Conservation (phyloP, 495 filamentous ascomycete species). For the Neurospora tetrasperma region DNA sequence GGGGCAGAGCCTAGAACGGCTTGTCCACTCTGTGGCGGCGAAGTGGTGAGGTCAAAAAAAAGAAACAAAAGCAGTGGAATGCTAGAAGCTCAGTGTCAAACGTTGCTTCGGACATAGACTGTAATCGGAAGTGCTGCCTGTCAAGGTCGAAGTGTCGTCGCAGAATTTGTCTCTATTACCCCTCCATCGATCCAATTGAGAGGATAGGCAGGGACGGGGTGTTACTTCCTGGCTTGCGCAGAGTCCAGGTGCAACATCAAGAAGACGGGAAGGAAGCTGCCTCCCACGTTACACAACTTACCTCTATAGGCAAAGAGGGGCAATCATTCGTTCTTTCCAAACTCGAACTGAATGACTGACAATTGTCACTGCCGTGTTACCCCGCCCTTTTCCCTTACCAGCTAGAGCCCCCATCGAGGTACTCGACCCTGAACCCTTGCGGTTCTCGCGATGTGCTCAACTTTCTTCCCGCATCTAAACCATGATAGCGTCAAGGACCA, state of each 20-base stretch:
- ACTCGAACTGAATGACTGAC: neutral
- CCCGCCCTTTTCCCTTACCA: neutral
- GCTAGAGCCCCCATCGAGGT: neutral
- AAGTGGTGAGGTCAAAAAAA: too few relatives aligned
- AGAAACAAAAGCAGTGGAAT: too few relatives aligned
- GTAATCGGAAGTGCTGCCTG: neutral
- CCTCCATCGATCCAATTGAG: neutral
- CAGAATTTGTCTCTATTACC: neutral
- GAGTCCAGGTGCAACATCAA: neutral
- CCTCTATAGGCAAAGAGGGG: neutral
- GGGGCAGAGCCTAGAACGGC: neutral
- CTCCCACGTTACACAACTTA: neutral
- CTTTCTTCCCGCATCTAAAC: neutral
- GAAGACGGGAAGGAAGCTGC: neutral
- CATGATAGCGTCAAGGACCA: neutral
- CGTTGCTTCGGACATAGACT: neutral
- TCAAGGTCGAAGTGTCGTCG: neutral
- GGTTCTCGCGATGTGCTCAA: neutral
- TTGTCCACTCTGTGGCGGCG: neutral
- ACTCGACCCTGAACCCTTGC: neutral
- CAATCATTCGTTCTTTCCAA: neutral
- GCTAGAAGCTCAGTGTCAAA: neutral
- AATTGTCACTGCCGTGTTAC: neutral
- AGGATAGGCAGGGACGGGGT: neutral
- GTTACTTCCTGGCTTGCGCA: neutral